Conservation (phyloP, 306 rosid genomes). For the Hippophae gyantsensis region DNA sequence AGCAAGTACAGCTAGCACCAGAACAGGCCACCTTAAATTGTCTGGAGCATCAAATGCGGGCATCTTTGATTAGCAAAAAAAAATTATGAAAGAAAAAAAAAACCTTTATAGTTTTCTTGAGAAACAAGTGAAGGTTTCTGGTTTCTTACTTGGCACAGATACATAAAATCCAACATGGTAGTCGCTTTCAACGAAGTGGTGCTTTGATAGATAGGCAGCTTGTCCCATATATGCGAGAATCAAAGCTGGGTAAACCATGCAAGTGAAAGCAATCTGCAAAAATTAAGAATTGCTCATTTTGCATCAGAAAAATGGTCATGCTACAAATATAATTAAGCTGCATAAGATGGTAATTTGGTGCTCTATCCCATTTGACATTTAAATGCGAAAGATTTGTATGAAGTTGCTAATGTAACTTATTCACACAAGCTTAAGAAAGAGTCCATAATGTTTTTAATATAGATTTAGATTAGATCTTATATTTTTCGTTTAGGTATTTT, state of each 20-base stretch:
- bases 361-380: too few species aligned
- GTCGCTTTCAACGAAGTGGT: constrained; percentile 24
- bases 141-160: constrained; percentile 79
- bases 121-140: constrained; percentile 11
- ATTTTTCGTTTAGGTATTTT: too few species aligned
- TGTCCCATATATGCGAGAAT: constrained; percentile 98
- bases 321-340: too few species aligned
- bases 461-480: too few species aligned
- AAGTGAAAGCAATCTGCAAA: constrained; percentile 91
- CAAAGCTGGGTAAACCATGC: constrained; percentile 82
- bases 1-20: constrained; percentile 80
- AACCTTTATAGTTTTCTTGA: not conserved
- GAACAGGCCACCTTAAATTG: constrained; percentile 79
- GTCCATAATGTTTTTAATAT: too few species aligned
- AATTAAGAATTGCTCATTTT: constrained; percentile 5
- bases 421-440: too few species aligned
- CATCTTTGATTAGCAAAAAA: constrained; percentile 21
- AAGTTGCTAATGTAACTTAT: too few species aligned
- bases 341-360: too few species aligned
- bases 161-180: constrained; percentile 59
- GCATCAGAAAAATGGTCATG: constrained; percentile 17
- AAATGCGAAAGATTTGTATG: too few species aligned
- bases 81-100: too few species aligned
- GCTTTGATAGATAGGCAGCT: constrained; percentile 79
- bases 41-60: constrained; percentile 36